phyloP scores from a whole-genome alignment of 768 basidiomycete species.

The Dentipellis fragilis region DNA sequence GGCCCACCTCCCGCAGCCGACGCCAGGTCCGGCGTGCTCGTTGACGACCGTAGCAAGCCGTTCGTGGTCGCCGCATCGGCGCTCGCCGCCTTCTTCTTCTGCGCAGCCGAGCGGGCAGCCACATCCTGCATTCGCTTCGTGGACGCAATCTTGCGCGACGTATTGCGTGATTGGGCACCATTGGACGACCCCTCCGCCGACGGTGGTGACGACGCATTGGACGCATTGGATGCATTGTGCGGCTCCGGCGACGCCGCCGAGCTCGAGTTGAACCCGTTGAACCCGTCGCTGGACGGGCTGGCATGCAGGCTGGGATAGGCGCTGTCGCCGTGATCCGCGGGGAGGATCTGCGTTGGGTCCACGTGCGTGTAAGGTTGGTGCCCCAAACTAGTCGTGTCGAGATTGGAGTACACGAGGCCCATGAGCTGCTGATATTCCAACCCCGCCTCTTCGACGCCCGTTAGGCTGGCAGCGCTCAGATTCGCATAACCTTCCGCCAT shows the following conservation, averaged over 20 bases:
- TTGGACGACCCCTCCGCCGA: slow-evolving; percentile 42
- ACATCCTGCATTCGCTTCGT: slow-evolving; percentile 53
- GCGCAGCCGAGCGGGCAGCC: slow-evolving; percentile 14
- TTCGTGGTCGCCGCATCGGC: slow-evolving; percentile 10
- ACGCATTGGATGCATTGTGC: slow-evolving; percentile 56
- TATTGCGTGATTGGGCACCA: slow-evolving; percentile 20
- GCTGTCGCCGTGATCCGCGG: slow-evolving; percentile 29
- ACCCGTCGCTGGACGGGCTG: slow-evolving; percentile 77
- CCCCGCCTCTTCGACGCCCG: slow-evolving; percentile 41
- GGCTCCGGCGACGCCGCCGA: slow-evolving; percentile 70
- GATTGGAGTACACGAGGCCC: slow-evolving; percentile 49
- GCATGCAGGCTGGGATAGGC: slow-evolving; percentile 48
- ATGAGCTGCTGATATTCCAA: slow-evolving; percentile 61
- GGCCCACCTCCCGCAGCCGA: slow-evolving; percentile 18
- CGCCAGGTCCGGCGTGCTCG: slow-evolving; percentile 59
- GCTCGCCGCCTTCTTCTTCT: slow-evolving; percentile 38
- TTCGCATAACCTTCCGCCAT: slow-evolving; percentile 70
- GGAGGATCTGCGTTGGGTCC: slow-evolving; percentile 83
- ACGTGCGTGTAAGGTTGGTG: slow-evolving; percentile 63
- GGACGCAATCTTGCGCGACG: slow-evolving; percentile 52
- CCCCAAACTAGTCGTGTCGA: slow-evolving; percentile 32
- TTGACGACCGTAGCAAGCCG: slow-evolving; percentile 37
- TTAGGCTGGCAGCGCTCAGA: slow-evolving; percentile 43
- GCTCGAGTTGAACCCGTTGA: slow-evolving; percentile 58
- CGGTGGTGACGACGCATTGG: slow-evolving; percentile 66